Evolutionary conservation across 768 basidiomycete species (phyloP), one percentile per base, ranked within the genome.

Genomic region (Auricularia sp.): DNA sequence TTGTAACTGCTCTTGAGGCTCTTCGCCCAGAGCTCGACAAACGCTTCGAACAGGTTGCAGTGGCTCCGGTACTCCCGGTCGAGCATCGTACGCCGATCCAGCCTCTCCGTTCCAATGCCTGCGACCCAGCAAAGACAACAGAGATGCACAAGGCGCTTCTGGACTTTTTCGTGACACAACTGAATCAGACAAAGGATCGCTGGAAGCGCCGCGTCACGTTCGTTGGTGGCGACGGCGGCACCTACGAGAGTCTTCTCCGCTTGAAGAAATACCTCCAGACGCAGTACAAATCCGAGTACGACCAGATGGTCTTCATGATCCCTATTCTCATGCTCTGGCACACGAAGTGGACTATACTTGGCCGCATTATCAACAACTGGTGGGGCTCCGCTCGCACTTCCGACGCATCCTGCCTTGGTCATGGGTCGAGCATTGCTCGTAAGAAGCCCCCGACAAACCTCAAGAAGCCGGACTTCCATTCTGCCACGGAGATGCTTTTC

Each of bases 1-100:
- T 75, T 18, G 74, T 73, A 62, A 75, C 76, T 63, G 73, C 74
- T 2, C 73, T 75, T 47, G 76, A 71, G 61, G 73, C 76, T 54
- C 69, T 68, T 0, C 47, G 56, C 3, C 23, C 61, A 0, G 70
- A 77, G 21, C 63, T 77, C 0, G 61, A 65, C 0, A 67, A 72
- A 47, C 65, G 43, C 18, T 43, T 71, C 1, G 70, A 75, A 3
- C 67, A 75, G 18, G 72, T 75, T 61, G 69, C 64, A 0, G 69
- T 71, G 1, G 71, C 75, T n/a, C 70, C 76, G 4, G 74, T 43
- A 1, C 43, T 43, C 18, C 43, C 43, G 3, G 43, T 11, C 43
- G 43, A 43, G 11, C 18, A 43, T 43, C 43, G 18, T 18, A 43
- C 43, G 10, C 43, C 43, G 11, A 43, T 43, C 18, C 43, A 43